These are phyloP conservation scores for Cladosporium sp. DNA, from an alignment of 2,329 filamentous ascomycete species.

Conservation along the genomic window DNA sequence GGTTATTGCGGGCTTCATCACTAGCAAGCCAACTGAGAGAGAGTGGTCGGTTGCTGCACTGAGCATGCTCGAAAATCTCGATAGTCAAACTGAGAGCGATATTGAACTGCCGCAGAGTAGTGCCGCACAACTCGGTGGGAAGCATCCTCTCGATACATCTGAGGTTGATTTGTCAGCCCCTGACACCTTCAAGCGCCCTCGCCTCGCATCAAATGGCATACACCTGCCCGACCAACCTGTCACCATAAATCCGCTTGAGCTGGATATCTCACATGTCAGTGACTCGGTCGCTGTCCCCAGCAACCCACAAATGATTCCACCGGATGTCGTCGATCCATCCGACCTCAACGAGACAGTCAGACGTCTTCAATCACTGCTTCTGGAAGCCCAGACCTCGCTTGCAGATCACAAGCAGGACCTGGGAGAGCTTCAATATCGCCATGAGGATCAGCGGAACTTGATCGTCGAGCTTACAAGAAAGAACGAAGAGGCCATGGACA, in stretches of 20 bases:
- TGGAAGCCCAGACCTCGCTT: constrained; percentile 28
- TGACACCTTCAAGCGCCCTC: constrained; percentile 30
- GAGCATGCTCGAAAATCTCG: constrained; percentile 32
- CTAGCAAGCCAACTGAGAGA: constrained; percentile 18
- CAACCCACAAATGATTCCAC: not conserved
- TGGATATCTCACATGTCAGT: constrained; percentile 44
- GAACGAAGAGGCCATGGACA: constrained; percentile 30
- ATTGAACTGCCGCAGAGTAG: constrained; percentile 16
- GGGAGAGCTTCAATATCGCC: constrained; percentile 35
- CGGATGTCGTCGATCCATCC: constrained; percentile 1
- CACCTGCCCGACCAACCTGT: constrained; percentile 23
- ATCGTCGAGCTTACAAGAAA: constrained; percentile 29
- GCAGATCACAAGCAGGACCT: constrained; percentile 34
- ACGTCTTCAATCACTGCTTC: constrained; percentile 27
- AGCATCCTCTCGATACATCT: constrained; percentile 22
- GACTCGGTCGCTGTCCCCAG: constrained; percentile 42
- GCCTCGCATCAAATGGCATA: constrained; percentile 21
- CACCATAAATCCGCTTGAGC: constrained; percentile 37
- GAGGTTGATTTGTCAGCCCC: constrained; percentile 10
- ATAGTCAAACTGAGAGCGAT: constrained; percentile 37
- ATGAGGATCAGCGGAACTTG: constrained; percentile 35
- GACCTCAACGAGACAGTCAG: constrained; percentile 23
- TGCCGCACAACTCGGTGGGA: constrained; percentile 19
- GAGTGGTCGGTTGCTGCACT: constrained; percentile 32
- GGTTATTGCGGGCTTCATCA: constrained; percentile 27